A percentile compares a stretch with the other conserved stretches of the same genome.
phyloP scores from a whole-genome alignment of 2,329 filamentous ascomycete species.

The Sporothrix pallida region DNA sequence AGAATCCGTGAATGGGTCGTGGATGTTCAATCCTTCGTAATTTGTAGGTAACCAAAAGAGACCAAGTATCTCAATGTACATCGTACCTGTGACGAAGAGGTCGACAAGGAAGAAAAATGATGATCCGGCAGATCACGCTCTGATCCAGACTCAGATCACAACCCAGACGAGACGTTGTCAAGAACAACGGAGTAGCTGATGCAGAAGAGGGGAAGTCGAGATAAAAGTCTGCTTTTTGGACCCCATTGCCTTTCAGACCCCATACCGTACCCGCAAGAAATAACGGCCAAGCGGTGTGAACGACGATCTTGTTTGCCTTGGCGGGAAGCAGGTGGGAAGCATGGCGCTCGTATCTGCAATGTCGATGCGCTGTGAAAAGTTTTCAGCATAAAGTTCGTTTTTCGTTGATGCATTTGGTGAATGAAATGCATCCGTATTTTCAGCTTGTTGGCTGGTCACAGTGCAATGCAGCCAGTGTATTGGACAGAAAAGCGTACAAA shows the following conservation, averaged over 20 bases:
- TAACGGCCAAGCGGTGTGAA: not conserved
- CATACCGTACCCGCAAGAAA: slow-evolving; percentile 7
- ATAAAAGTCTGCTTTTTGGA: no score
- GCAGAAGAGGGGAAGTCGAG: not conserved
- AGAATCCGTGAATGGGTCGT: no score
- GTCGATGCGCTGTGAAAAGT: not conserved
- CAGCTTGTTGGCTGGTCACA: not conserved
- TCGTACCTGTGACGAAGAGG: not conserved
- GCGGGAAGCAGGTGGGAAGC: not conserved
- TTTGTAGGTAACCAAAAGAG: not conserved
- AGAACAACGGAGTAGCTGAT: not conserved
- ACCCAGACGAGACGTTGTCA: not conserved
- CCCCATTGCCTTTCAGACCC: no score
- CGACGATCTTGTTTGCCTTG: slow-evolving; percentile 1
- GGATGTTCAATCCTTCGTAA: no score
- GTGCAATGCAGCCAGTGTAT: not conserved
- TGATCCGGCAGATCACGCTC: not conserved
- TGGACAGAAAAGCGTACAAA: not conserved
- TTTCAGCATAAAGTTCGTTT: no score
- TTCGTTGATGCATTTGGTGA: no score
- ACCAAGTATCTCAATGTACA: not conserved
- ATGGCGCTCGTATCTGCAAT: not conserved
- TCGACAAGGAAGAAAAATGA: not conserved
- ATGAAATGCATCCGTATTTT: not conserved
- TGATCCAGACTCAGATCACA: not conserved